phyloP scores from a whole-genome alignment of 1,139 yeast genomes.

The Diutina neorugosa region DNA sequence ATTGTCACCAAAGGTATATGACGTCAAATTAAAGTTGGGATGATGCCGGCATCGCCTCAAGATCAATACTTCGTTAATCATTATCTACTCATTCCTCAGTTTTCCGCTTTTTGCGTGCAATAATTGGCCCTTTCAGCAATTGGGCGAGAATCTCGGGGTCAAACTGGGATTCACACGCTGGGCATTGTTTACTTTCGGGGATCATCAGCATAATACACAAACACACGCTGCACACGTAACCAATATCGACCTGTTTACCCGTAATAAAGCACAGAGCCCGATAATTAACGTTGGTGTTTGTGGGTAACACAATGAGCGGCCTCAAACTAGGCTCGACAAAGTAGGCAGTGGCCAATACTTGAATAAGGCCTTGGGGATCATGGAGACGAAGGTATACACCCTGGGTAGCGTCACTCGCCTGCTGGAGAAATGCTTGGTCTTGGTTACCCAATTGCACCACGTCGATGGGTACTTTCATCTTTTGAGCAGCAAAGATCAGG shows the following conservation, averaged over 20 bases:
- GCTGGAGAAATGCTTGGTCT: slow-evolving; percentile 78
- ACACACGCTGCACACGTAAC: slow-evolving; percentile 93
- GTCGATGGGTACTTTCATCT: slow-evolving; percentile 80
- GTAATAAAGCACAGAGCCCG: slow-evolving; percentile 91
- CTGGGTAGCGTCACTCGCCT: slow-evolving; percentile 89
- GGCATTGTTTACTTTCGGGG: slow-evolving; percentile 44
- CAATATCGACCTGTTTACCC: slow-evolving; percentile 80
- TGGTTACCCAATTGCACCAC: slow-evolving; percentile 69
- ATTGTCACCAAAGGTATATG: slow-evolving; percentile 15
- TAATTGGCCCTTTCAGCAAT: slow-evolving; percentile 19
- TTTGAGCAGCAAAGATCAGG: slow-evolving; percentile 90
- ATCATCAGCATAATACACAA: slow-evolving; percentile 63
- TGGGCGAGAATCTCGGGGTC: slow-evolving; percentile 34
- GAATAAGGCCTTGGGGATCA: slow-evolving; percentile 72
- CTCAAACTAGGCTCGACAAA: slow-evolving; percentile 78
- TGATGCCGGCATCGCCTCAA: neutral
- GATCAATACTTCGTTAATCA: neutral
- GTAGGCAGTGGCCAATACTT: slow-evolving; percentile 49
- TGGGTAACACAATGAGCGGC: slow-evolving; percentile 65
- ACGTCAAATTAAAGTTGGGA: slow-evolving; percentile 6
- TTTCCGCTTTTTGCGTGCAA: slow-evolving; percentile 21
- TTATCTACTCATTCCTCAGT: neutral
- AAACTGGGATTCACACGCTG: slow-evolving; percentile 40
- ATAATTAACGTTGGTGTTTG: slow-evolving; percentile 80
- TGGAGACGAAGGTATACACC: slow-evolving; percentile 75